Conservation (phyloP, 2,329 filamentous ascomycete species). For the Colletotrichum tamarilloi region DNA sequence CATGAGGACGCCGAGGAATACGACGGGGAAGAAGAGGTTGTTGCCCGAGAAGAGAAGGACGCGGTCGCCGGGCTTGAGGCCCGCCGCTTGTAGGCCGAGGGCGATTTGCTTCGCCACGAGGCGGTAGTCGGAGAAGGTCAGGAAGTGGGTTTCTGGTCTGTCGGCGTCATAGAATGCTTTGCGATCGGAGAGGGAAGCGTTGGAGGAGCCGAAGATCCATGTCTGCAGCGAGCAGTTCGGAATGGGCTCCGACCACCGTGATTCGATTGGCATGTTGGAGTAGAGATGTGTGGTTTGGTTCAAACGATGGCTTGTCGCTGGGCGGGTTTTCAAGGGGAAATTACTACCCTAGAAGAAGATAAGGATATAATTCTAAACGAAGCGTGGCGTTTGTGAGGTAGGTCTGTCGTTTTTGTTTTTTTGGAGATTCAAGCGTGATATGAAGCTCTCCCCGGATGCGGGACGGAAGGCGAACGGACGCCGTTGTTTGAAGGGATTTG, state of each 20-base stretch:
- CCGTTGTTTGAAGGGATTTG: not conserved
- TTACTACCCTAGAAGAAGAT: not conserved
- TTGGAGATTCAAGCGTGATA: too few relatives aligned
- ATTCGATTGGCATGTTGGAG: conserved; percentile 56
- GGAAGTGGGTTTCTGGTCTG: conserved; percentile 72
- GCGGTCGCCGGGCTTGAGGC: conserved; percentile 74
- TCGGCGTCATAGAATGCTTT: conserved; percentile 72
- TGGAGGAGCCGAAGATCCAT: conserved; percentile 66
- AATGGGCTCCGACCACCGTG: conserved; percentile 57
- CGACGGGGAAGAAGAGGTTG: conserved; percentile 76
- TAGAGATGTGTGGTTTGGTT: not conserved
- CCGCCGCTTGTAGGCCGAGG: conserved; percentile 71
- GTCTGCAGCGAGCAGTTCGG: conserved; percentile 63
- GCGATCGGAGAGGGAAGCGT: conserved; percentile 53
- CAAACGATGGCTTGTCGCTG: not conserved
- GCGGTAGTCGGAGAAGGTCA: conserved; percentile 74
- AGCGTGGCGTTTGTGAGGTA: too few relatives aligned
- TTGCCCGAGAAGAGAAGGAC: conserved; percentile 81
- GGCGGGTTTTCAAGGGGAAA: not conserved
- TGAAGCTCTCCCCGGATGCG: not conserved
- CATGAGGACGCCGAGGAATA: conserved; percentile 80
- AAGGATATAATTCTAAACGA: too few relatives aligned
- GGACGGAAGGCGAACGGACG: not conserved
- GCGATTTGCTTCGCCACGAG: conserved; percentile 79
- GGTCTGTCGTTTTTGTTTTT: too few relatives aligned